Conservation (phyloP, 805 yeast species). For the Cyberlindnera petersonii region DNA sequence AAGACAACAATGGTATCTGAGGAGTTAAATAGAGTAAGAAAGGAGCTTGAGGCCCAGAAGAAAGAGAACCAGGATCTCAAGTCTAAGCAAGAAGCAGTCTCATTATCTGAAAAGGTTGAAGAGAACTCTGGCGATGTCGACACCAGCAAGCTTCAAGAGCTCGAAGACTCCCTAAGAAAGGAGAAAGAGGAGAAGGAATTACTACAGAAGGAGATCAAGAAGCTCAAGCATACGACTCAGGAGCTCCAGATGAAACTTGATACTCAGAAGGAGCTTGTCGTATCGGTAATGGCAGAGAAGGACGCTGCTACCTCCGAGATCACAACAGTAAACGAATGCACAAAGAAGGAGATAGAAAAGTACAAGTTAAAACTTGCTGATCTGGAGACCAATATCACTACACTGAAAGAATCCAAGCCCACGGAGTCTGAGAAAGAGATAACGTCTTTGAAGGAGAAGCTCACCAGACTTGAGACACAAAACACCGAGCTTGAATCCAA, state of each 20-base stretch:
- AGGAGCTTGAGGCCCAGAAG: conserved; percentile 11
- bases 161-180: neutral
- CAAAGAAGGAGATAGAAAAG: neutral
- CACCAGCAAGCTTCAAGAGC: conserved; percentile 2
- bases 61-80: conserved; percentile 12
- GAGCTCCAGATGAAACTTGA: conserved; percentile 14
- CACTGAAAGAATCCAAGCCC: neutral
- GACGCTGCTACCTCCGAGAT: conserved; percentile 3
- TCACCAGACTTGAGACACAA: neutral
- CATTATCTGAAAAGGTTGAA: neutral
- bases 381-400: neutral
- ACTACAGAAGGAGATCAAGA: conserved; percentile 7
- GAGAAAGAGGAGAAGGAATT: neutral
- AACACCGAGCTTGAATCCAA: neutral
- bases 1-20: conserved; percentile 57
- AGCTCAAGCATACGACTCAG: conserved; percentile 6
- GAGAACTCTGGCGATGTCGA: neutral
- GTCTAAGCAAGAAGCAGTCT: too few relatives aligned
- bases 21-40: conserved; percentile 50
- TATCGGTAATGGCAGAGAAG: conserved; percentile 6
- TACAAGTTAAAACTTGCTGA: neutral
- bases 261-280: conserved; percentile 4
- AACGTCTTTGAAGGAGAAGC: neutral
- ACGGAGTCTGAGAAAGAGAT: neutral
- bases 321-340: neutral